phyloP scores from a whole-genome alignment of 768 basidiomycete species.

The Rhodocollybia butyracea region DNA sequence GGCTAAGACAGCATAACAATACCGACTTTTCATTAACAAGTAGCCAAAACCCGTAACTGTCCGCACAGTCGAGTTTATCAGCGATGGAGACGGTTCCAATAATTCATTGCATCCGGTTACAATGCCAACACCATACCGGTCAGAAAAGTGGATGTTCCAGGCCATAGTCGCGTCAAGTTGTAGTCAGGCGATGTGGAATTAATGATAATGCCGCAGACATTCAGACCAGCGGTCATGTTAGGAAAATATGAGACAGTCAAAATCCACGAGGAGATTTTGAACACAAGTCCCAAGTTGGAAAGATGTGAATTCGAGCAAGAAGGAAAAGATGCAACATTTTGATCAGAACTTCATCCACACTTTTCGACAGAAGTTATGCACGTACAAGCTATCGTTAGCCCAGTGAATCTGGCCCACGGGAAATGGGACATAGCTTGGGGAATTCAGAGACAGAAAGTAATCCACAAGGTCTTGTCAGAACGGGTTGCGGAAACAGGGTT shows the following conservation, averaged over 20 bases:
- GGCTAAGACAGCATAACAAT: not conserved
- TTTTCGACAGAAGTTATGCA: conserved; percentile 12
- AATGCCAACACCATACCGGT: not conserved
- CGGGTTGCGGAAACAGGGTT: not conserved
- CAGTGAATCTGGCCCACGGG: conserved; percentile 56
- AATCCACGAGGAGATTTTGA: too few relatives aligned
- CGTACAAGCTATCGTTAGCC: conserved; percentile 45
- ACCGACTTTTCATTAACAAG: conserved; percentile 55
- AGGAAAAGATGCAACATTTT: not conserved
- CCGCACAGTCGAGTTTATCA: not conserved
- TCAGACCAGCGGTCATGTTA: too few relatives aligned
- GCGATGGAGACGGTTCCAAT: too few relatives aligned
- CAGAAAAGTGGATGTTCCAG: too few relatives aligned
- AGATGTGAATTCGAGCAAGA: not conserved
- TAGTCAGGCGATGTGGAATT: too few relatives aligned
- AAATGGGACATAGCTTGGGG: conserved; percentile 43
- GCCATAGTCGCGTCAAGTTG: too few relatives aligned
- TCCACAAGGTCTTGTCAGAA: not conserved
- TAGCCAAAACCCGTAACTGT: conserved; percentile 58
- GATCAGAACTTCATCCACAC: not conserved
- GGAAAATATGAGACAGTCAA: too few relatives aligned
- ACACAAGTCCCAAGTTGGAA: too few relatives aligned
- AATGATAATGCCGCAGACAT: too few relatives aligned
- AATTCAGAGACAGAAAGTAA: not conserved
- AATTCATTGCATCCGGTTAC: not conserved